Evolutionary conservation across 2,329 filamentous ascomycete genomes (phyloP), one percentile per base, ranked within the genome.

Genomic region (Epicoccum nigrum): DNA sequence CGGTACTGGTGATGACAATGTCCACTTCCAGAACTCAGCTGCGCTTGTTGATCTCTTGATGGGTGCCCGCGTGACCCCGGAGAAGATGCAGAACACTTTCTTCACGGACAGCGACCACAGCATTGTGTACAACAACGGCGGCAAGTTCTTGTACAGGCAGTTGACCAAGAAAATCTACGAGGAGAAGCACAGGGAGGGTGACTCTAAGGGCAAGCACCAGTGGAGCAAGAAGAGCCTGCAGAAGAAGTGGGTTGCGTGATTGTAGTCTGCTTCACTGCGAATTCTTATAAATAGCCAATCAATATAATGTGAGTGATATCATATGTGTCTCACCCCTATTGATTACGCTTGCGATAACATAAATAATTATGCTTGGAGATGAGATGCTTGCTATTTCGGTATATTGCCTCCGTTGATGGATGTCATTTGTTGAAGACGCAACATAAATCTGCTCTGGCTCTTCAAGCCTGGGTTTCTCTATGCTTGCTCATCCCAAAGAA

Each of bases 1-100:
- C 62, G 86, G 86, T 0, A 83, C 83, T 0, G 86, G 85, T 0
- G 86, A 89, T 56, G 86, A 89, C 60, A 89, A 89, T 43, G 86
- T 89, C 12, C 86, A 89, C 63, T 88, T 86, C 65, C 86, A 89
- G 71, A 83, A 89, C 55, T 63, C 81, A 0, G 86, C 85, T 0
- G 84, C 81, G 1, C 68, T 89, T 27, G 73, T 85, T 0, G 85
- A 89, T 59, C 67, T 85, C 17, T 71, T 89, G 0, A 82, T 88
- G 25, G 79, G 80, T 0, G 79, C 72, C 0, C 81, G 81, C 0
- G 83, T 89, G 0, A 78, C 80, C 0, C 83, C 85, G 0, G 75
- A 80, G 50, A 84, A 86, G 75, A 77, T 89, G 77, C 78, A 83
- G 64, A 81, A 83, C 72, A 80, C 85, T 51, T 82, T 80, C 16